Percentiles rank a stretch among this genome's conserved stretches.
phyloP scores from a whole-genome alignment of 2,329 filamentous ascomycete genomes.

The Plenodomus lindquistii region DNA sequence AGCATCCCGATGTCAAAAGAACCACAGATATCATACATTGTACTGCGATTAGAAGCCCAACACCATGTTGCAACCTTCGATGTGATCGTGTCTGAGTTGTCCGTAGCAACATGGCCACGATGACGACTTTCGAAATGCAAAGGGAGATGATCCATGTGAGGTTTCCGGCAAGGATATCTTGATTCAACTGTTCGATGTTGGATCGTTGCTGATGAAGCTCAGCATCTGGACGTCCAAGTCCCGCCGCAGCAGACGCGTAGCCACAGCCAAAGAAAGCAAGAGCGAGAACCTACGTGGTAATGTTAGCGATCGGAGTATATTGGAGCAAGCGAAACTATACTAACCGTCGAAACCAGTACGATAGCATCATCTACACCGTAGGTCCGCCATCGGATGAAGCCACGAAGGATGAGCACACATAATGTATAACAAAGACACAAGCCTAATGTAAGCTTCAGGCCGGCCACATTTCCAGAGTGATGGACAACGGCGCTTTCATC shows the following conservation, averaged over 20 bases:
- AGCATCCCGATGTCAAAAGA: conserved; percentile 13
- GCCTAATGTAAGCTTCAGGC: conserved; percentile 8
- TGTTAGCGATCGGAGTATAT: background rate
- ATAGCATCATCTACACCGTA: conserved; percentile 9
- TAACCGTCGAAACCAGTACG: conserved; percentile 8
- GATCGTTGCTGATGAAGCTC: background rate
- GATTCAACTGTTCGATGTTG: conserved; percentile 3
- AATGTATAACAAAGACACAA: conserved; percentile 16
- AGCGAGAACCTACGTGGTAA: conserved; percentile 1
- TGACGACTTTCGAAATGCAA: conserved; percentile 16
- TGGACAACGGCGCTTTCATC: background rate
- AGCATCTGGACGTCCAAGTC: conserved; percentile 6
- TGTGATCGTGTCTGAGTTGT: conserved; percentile 12
- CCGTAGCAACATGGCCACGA: conserved; percentile 15
- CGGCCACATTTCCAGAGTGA: conserved; percentile 6
- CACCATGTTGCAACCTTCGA: conserved; percentile 10
- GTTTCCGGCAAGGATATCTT: conserved; percentile 6
- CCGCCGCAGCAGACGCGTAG: conserved; percentile 4
- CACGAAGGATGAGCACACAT: conserved; percentile 10
- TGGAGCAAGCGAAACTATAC: background rate
- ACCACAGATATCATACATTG: conserved; percentile 18
- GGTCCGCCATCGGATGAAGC: conserved; percentile 11
- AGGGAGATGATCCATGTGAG: conserved; percentile 19
- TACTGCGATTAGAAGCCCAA: conserved; percentile 4
- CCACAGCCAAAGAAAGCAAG: conserved; percentile 11